Evolutionary conservation across 1,139 yeast genomes (phyloP), one percentile per base, ranked within the genome.

Genomic region (Magnusiomyces fungicola): DNA sequence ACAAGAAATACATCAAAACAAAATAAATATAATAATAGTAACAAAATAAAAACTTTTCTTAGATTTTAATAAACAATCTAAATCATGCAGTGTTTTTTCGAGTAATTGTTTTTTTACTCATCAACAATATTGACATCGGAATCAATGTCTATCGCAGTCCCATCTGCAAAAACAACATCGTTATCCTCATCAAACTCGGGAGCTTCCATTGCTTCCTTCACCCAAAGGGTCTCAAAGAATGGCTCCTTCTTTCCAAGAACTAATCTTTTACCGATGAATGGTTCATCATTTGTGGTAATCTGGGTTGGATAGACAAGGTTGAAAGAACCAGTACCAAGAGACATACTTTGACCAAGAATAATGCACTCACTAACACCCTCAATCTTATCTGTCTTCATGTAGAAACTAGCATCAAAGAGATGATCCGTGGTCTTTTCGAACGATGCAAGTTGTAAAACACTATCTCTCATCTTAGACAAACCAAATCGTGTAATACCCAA

Each of bases 291-390:
- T 3, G 49, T 51, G 9, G 47, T 45, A 14, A 51, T 32, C 10
- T 56, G 58, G 19, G 66, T 55, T 2, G 71, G 71, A 49, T 61
- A 63, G 12, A 71, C 65, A 19, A 92, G 76, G 65, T 89, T 85
- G 74, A 94, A 90, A 0, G 97, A 84, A 55, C 98, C 98, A 2
- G 99, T 94, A 65, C 99, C 99, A 58, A 94, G 83, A 50, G 86
- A 79, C 97, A 92, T 92, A 49, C 97, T 87, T 71, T 92, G 97
- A 33, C 99, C 99, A 58, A 94, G 75, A 61, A 94, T 94, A 61
- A 94, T 92, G 72, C 98, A 88, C 68, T 94, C 99, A 33, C 96
- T 84, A 22, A 94, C 98, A 69, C 99, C 99, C 67, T 94, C 98
- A 52, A 94, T 88, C 61, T 83, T 77, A 67, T 94, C 99, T 27